Conservation (phyloP, 75 land plant genomes). For the Cupressus sempervirens region DNA sequence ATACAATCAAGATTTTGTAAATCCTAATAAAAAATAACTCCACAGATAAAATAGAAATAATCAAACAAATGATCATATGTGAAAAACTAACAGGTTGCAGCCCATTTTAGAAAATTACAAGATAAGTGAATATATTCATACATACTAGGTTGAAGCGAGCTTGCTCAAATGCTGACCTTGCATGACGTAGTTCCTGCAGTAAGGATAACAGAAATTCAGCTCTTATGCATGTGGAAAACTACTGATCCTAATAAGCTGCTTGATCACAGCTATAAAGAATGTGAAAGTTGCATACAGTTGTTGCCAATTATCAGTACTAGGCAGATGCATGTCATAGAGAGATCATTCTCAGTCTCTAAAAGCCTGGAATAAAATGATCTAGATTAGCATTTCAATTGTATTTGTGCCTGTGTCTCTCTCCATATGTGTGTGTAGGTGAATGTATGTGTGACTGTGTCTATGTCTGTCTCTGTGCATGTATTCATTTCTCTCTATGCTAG, state of each 20-base stretch:
- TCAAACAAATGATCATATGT: neutral
- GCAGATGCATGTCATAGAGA: neutral
- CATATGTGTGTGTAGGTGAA: neutral
- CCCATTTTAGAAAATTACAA: neutral
- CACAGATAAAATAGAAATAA: neutral
- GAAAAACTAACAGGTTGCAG: neutral
- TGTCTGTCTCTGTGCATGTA: neutral
- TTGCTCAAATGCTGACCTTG: constrained; percentile 91
- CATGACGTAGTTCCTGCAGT: constrained; percentile 80
- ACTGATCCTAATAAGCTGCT: neutral
- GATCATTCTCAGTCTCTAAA: neutral
- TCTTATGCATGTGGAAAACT: neutral
- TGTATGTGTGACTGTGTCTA: neutral
- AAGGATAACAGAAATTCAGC: neutral
- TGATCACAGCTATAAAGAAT: neutral
- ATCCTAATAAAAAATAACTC: neutral
- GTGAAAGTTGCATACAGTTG: neutral
- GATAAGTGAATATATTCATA: constrained; percentile 14
- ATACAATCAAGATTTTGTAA: neutral
- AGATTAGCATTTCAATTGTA: neutral
- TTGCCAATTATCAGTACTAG: neutral
- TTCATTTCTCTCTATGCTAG: neutral
- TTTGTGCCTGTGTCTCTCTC: neutral
- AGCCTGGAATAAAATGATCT: neutral
- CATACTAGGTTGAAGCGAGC: constrained; percentile 92